phyloP scores from a whole-genome alignment of 225 moss, liverwort and hornwort species.

The Pseudoscleropodium purum region DNA sequence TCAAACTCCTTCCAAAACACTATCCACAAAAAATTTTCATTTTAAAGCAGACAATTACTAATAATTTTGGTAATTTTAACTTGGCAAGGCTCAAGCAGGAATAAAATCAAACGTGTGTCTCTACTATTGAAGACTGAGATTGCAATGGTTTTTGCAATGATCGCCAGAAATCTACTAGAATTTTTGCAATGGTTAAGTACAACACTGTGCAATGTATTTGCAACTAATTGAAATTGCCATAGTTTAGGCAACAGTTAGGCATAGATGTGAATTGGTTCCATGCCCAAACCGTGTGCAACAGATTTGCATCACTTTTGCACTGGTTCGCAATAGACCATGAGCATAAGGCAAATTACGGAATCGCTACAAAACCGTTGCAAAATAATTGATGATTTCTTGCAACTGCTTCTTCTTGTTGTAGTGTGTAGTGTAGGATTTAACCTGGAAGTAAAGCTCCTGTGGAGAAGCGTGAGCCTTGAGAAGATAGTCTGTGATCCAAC shows the following conservation, averaged over 20 bases:
- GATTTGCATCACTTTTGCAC: neutral
- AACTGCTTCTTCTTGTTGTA: too few species aligned
- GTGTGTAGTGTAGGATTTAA: neutral
- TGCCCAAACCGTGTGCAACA: neutral
- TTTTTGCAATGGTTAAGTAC: too few species aligned
- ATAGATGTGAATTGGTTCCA: too few species aligned
- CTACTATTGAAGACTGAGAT: neutral
- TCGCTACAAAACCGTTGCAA: too few species aligned
- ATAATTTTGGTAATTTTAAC: neutral
- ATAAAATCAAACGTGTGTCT: neutral
- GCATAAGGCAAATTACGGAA: neutral
- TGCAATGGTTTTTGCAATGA: neutral
- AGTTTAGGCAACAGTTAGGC: neutral
- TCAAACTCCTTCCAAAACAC: neutral
- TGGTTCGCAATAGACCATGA: too few species aligned
- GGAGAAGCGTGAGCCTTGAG: constrained; percentile 63
- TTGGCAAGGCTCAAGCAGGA: neutral
- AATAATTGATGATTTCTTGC: neutral
- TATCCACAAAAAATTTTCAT: too few species aligned
- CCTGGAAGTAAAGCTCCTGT: constrained; percentile 38
- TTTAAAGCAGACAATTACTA: neutral
- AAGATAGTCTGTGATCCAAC: constrained; percentile 83
- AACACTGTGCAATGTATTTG: neutral
- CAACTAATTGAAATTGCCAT: neutral
- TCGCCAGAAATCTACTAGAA: too few species aligned